Conservation (phyloP, 2,329 filamentous ascomycete species). For the Aspergillus flavus region DNA sequence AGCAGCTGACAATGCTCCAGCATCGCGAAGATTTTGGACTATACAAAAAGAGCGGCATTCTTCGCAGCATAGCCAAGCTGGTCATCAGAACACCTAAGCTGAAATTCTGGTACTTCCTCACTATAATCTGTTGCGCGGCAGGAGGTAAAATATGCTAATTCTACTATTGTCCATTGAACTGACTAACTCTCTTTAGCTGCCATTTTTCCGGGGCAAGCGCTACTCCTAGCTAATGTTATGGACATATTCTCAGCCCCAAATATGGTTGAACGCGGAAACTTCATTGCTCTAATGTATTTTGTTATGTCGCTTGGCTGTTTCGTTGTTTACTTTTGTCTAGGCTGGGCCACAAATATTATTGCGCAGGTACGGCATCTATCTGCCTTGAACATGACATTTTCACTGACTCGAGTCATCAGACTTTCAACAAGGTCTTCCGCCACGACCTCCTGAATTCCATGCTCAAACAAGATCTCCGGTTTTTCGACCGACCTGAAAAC, state of each 20-base stretch:
- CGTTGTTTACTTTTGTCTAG: slow-evolving; percentile 33
- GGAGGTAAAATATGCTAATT: neutral
- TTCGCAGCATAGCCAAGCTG: neutral
- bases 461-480: slow-evolving; percentile 32
- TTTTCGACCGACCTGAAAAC: slow-evolving; percentile 36
- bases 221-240: slow-evolving; percentile 7
- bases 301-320: slow-evolving; percentile 41
- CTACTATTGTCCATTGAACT: neutral
- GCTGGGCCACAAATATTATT: slow-evolving; percentile 33
- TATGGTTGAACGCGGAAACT: slow-evolving; percentile 37
- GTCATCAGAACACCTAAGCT: neutral
- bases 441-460: slow-evolving; percentile 18
- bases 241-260: neutral
- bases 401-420: neutral
- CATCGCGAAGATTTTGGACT: neutral
- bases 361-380: slow-evolving; percentile 24
- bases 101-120: neutral
- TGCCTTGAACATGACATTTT: slow-evolving; percentile 16
- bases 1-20: neutral
- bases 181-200: neutral
- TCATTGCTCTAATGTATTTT: slow-evolving; percentile 52
- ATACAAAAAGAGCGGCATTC: neutral
- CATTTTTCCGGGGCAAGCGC: neutral
- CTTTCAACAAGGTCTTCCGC: neutral
- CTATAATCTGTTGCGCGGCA: neutral